Evolutionary conservation across 2,329 filamentous ascomycete species (phyloP).

Genomic region (Tolypocladium album): DNA sequence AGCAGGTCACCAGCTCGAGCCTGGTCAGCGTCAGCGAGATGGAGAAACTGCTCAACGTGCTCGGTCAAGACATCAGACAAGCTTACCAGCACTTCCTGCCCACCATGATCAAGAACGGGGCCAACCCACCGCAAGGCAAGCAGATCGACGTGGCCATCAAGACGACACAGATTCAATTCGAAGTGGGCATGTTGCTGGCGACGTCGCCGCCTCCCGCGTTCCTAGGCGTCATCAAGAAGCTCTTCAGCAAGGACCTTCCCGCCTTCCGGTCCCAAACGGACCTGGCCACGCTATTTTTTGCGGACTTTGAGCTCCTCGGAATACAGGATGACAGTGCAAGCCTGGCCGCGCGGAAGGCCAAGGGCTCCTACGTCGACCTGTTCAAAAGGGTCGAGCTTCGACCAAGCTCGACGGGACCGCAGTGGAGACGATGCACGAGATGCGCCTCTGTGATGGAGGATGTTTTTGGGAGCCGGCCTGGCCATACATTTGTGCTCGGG

Average conservation of each 20-base stretch:
- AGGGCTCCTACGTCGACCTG: conserved; percentile 34
- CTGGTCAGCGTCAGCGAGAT: conserved; percentile 51
- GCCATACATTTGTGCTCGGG: conserved; percentile 40
- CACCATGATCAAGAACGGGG: conserved; percentile 33
- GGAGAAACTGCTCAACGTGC: conserved; percentile 45
- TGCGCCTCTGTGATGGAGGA: conserved; percentile 60
- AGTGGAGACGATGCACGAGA: conserved; percentile 35
- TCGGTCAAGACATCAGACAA: conserved; percentile 38
- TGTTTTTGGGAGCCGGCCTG: conserved; percentile 32
- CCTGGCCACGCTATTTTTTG: conserved; percentile 59
- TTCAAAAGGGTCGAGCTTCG: conserved; percentile 49
- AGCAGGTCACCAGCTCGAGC: conserved; percentile 35
- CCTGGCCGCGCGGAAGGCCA: conserved; percentile 25
- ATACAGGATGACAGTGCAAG: conserved; percentile 47
- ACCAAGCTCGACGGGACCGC: conserved; percentile 9
- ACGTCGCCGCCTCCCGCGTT: conserved; percentile 35
- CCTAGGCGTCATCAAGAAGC: conserved; percentile 49
- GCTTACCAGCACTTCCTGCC: conserved; percentile 36
- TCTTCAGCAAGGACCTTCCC: conserved; percentile 49
- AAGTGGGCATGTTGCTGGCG: conserved; percentile 41
- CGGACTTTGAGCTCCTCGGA: conserved; percentile 59
- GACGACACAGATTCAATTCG: conserved; percentile 35
- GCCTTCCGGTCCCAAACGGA: conserved; percentile 51
- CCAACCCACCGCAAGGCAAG: conserved; percentile 30
- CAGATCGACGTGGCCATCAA: conserved; percentile 33